phyloP scores from a whole-genome alignment of 2,329 filamentous ascomycete genomes.

The Clonostachys rosea region DNA sequence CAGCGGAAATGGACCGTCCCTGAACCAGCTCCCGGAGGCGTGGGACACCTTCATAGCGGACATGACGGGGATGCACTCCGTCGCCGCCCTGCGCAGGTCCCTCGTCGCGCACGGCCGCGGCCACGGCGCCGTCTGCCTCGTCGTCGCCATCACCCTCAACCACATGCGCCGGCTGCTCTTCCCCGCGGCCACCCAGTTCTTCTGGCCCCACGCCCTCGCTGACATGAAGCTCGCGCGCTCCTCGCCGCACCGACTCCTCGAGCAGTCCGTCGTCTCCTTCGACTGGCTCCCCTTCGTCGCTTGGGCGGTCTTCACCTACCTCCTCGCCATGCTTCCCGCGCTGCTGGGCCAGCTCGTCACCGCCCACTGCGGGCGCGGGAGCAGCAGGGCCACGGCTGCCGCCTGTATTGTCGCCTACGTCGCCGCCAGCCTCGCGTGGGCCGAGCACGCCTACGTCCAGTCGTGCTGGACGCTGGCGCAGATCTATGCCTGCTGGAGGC shows the following conservation, averaged over 20 bases:
- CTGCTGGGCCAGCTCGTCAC: not conserved
- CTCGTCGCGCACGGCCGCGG: slow-evolving; percentile 16
- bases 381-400: not conserved
- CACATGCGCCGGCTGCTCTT: slow-evolving; percentile 27
- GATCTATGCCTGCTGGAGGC: slow-evolving; percentile 13
- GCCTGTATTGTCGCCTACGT: slow-evolving; percentile 2
- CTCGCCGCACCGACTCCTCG: slow-evolving; percentile 27
- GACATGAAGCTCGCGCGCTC: slow-evolving; percentile 26
- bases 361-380: not conserved
- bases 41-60: not conserved
- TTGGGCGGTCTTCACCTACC: slow-evolving; percentile 1
- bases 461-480: slow-evolving; percentile 16
- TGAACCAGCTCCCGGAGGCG: too few relatives aligned
- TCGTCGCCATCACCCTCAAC: slow-evolving; percentile 28
- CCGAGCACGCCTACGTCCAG: slow-evolving; percentile 21
- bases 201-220: slow-evolving; percentile 21
- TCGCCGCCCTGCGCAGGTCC: not conserved
- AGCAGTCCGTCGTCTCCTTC: slow-evolving; percentile 10
- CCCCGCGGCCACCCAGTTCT: slow-evolving; percentile 19
- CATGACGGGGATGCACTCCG: not conserved
- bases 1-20: too few relatives aligned
- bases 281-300: slow-evolving; percentile 4
- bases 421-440: slow-evolving; percentile 13
- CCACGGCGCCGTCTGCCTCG: slow-evolving; percentile 15
- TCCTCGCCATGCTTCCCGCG: not conserved